These are phyloP conservation scores for Suillus lakei DNA, from an alignment of 768 basidiomycete species.

Conservation along the genomic window DNA sequence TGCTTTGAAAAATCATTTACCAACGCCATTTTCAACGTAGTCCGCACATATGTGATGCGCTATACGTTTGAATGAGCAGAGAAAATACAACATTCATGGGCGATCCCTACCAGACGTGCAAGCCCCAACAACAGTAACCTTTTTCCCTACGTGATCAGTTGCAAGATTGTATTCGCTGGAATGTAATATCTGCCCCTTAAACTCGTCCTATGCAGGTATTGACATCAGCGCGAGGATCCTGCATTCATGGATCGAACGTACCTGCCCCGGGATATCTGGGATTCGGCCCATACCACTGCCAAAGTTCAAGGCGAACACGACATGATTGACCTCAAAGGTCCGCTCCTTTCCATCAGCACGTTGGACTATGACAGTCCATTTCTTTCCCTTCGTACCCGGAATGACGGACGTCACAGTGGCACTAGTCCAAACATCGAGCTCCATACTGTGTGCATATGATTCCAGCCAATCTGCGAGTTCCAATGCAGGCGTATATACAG, in stretches of 20 bases:
- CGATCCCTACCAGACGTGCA: conserved; percentile 55
- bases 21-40: conserved; percentile 48
- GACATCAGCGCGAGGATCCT: background rate
- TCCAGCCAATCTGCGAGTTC: conserved; percentile 74
- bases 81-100: background rate
- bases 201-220: conserved; percentile 46
- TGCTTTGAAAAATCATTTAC: conserved; percentile 28
- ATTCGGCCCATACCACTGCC: conserved; percentile 48
- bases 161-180: conserved; percentile 61
- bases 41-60: conserved; percentile 57
- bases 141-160: conserved; percentile 65
- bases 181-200: conserved; percentile 67
- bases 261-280: conserved; percentile 50
- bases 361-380: conserved; percentile 50
- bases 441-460: conserved; percentile 60
- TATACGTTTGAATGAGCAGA: conserved; percentile 20
- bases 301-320: conserved; percentile 55
- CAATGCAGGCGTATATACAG: conserved; percentile 56
- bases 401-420: conserved; percentile 35
- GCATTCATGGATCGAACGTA: conserved; percentile 21
- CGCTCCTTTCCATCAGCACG: conserved; percentile 41
- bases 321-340: conserved; percentile 49
- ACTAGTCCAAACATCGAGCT: conserved; percentile 69
- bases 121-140: conserved; percentile 70
- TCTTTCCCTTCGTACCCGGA: conserved; percentile 38